Evolutionary conservation across 768 basidiomycete species (phyloP).

Genomic region (Myochromella boudieri): DNA sequence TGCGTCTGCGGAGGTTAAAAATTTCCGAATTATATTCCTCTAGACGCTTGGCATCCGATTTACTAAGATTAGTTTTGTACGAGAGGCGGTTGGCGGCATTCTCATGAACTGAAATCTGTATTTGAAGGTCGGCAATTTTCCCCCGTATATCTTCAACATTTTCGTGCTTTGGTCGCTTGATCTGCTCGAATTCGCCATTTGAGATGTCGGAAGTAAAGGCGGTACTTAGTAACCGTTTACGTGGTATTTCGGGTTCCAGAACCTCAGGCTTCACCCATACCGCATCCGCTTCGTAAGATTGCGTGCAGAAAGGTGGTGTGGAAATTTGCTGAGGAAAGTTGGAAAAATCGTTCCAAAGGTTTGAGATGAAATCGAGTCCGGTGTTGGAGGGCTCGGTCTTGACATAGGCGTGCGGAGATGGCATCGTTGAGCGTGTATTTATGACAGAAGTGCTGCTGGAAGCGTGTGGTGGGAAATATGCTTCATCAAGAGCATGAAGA

Average conservation of each 20-base stretch:
- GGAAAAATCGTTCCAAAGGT: too few relatives aligned
- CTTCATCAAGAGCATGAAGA: constrained; percentile 9
- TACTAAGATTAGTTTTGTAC: constrained; percentile 14
- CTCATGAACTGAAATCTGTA: constrained; percentile 11
- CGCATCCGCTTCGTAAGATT: not conserved
- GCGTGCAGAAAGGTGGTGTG: too few relatives aligned
- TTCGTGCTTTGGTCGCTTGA: constrained; percentile 31
- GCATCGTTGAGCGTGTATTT: not conserved
- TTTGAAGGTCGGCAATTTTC: constrained; percentile 17
- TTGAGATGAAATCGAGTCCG: too few relatives aligned
- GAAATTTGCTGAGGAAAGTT: too few relatives aligned
- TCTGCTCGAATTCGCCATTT: not conserved
- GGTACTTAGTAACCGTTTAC: constrained; percentile 35
- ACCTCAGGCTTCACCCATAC: constrained; percentile 28
- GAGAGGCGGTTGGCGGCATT: constrained; percentile 7
- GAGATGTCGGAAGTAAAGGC: constrained; percentile 19
- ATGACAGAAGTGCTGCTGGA: not conserved
- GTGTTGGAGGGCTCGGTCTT: constrained; percentile 15
- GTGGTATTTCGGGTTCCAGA: constrained; percentile 28
- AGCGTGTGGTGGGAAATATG: not conserved
- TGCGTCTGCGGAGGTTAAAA: constrained; percentile 9
- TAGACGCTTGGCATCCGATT: constrained; percentile 14
- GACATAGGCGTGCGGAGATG: constrained; percentile 8
- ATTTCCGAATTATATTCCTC: constrained; percentile 1
- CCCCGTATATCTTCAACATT: constrained; percentile 16